Conservation (phyloP, 148 eudicot genomes). For the Rheum nobile region DNA sequence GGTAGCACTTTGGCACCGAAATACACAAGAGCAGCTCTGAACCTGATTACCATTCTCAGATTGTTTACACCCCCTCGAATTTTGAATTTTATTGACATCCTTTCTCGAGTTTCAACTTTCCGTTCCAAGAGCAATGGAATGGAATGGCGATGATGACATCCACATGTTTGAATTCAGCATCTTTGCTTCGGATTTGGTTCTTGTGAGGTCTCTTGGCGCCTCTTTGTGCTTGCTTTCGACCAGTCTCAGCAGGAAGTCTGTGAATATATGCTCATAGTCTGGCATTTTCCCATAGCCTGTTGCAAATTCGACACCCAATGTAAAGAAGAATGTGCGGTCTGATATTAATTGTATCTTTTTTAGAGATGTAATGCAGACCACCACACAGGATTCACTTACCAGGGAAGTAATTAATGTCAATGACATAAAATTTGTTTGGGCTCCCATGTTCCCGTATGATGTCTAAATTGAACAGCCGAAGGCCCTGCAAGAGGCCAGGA, state of each 20-base stretch:
- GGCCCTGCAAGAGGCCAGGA: constrained; percentile 18
- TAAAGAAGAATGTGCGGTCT: background rate
- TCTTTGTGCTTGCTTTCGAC: constrained; percentile 32
- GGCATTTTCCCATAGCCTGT: constrained; percentile 82
- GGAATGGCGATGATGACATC: background rate
- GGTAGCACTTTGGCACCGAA: background rate
- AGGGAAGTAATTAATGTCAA: constrained; percentile 46
- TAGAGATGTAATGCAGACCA: background rate
- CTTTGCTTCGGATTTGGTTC: background rate
- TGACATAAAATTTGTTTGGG: constrained; percentile 33
- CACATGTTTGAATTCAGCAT: background rate
- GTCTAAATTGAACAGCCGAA: constrained; percentile 38
- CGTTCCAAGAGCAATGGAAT: constrained; percentile 5
- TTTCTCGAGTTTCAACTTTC: background rate
- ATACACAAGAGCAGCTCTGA: background rate
- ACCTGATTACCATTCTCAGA: background rate
- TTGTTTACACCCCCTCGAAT: background rate
- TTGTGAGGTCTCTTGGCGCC: constrained; percentile 4
- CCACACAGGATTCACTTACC: constrained; percentile 18
- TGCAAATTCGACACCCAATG: background rate
- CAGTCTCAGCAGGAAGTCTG: constrained; percentile 50
- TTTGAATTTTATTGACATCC: background rate
- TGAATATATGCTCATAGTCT: constrained; percentile 62
- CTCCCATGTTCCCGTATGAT: constrained; percentile 39
- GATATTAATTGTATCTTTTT: background rate